A percentile compares a stretch with the other conserved stretches of the same genome.
Conservation (phyloP, 2,329 filamentous ascomycete genomes). For the Penicillium verrucosum region DNA sequence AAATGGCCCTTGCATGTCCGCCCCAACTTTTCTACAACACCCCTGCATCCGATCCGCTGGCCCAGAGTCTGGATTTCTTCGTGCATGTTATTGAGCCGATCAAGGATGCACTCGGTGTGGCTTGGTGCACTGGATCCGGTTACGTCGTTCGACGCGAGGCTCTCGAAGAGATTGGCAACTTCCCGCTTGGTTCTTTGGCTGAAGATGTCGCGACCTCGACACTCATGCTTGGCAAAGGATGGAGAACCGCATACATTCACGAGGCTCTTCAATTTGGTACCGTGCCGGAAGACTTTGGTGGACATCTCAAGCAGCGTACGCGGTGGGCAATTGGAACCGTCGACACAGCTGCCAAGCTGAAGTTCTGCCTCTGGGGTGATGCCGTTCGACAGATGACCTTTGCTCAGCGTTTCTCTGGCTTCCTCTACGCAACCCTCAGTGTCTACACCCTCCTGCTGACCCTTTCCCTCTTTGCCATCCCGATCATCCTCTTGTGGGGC, state of each 20-base stretch:
- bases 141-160: conserved; percentile 59
- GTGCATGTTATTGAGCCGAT: conserved; percentile 52
- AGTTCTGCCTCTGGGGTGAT: conserved; percentile 57
- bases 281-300: conserved; percentile 37
- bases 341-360: conserved; percentile 59
- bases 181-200: conserved; percentile 57
- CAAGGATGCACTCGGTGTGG: conserved; percentile 49
- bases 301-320: conserved; percentile 37
- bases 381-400: conserved; percentile 53
- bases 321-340: conserved; percentile 49
- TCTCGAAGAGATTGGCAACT: conserved; percentile 60
- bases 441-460: conserved; percentile 56
- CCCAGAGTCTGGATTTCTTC: conserved; percentile 58
- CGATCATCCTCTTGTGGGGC: conserved; percentile 57
- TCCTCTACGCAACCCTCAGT: conserved; percentile 55
- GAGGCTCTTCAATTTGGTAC: conserved; percentile 60
- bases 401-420: conserved; percentile 58
- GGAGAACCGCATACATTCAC: conserved; percentile 60
- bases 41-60: conserved; percentile 56
- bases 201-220: conserved; percentile 62
- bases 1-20: conserved; percentile 58
- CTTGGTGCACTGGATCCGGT: conserved; percentile 65
- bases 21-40: conserved; percentile 64
- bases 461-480: conserved; percentile 57
- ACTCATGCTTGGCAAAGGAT: conserved; percentile 58